Evolutionary conservation across 2,329 filamentous ascomycete species (phyloP), one percentile per base, ranked within the genome.

Genomic region (Monilinia laxa): DNA sequence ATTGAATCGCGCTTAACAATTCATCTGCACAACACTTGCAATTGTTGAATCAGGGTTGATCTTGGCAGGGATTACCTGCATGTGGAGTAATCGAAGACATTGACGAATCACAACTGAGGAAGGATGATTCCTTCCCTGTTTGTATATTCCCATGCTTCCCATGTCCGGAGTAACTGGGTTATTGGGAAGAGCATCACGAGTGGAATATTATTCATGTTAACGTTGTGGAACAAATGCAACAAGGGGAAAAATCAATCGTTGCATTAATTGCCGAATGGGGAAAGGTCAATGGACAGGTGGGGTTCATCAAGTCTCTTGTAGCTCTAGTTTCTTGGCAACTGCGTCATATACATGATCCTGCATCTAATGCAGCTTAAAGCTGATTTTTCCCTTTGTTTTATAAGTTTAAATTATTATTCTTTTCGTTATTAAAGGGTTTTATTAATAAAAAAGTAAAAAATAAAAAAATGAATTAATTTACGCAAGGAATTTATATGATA

Each of bases 291-390:
- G 57, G 38, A 25, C 25, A 28, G 42, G 58, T 51, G 45, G 45
- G 57, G 57, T 51, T 23, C n/a, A 10, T 12, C 20, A 2, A 2
- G 28, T 38, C 40, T 3, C 20, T 14, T 49, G 5, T 55, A 2
- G 42, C 25, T 25, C 42, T 60, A 60, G 58, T 28, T 28, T 38
- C 58, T 12, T 51, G 45, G 58, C 49, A 60, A 38, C 58, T 60
- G 45, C 58, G 58, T 60, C 58, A 60, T 60, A 35, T 59, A 35
- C 20, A 35, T 0, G 57, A 59, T 49, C 25, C 40, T 49, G 18
- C 25, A n/a, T 20, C 40, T 31, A 16, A 20, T 58, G 56, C 16
- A 58, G 56, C 56, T 58, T 58, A 14, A 58, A 59, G 56, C 56
- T n/a, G 25, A 12, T 47, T 59, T 23, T 20, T 25, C 42, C 42